Conservation (phyloP, 2,329 filamentous ascomycete genomes). For the Hymenoscyphus salicellus region DNA sequence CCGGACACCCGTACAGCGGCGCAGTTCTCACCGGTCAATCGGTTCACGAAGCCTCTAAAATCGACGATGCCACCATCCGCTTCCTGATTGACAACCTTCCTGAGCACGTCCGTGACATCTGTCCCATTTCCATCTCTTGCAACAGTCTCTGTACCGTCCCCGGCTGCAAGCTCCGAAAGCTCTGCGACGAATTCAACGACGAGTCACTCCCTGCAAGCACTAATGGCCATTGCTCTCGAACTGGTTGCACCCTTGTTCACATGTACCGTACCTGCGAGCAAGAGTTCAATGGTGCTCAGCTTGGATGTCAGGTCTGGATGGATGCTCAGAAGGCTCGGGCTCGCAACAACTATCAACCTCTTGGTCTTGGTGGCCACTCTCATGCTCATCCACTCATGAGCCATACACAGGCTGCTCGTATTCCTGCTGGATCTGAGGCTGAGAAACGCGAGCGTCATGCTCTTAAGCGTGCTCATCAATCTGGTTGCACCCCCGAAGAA, state of each 20-base stretch:
- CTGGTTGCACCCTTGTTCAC: neutral
- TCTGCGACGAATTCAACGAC: slow-evolving; percentile 16
- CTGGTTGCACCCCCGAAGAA: neutral
- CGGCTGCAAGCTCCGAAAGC: slow-evolving; percentile 6
- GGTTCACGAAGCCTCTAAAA: neutral
- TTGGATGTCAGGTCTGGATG: neutral
- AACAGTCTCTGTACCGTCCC: slow-evolving; percentile 6
- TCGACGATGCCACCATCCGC: neutral
- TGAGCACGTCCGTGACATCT: slow-evolving; percentile 15
- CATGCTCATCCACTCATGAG: neutral
- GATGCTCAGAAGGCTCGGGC: neutral
- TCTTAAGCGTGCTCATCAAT: neutral
- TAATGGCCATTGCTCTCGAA: neutral
- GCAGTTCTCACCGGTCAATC: neutral
- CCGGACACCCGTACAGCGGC: neutral
- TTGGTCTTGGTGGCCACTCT: neutral
- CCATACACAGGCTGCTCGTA: neutral
- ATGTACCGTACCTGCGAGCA: slow-evolving; percentile 11
- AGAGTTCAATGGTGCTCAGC: slow-evolving; percentile 5
- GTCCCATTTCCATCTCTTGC: slow-evolving; percentile 15
- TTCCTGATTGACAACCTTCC: slow-evolving; percentile 7
- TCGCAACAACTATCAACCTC: neutral
- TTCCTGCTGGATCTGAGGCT: neutral
- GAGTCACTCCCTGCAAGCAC: neutral
- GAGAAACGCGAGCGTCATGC: neutral